Evolutionary conservation across 805 yeast species (phyloP).

Genomic region (Lipomyces starkeyi): DNA sequence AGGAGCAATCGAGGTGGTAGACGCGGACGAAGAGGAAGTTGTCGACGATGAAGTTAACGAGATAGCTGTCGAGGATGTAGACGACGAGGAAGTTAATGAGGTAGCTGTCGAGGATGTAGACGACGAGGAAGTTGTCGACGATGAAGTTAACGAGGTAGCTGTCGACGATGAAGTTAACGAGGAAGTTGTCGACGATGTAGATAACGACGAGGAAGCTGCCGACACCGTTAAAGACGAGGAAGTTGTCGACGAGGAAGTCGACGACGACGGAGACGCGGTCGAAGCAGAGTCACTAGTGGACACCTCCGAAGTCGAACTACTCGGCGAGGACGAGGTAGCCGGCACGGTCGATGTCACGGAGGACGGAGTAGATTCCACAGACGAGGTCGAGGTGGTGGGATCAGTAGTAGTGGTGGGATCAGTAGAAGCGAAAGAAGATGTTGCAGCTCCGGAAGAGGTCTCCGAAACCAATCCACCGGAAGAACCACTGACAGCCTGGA

Average conservation of each 20-base stretch:
- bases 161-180: slow-evolving; percentile 7
- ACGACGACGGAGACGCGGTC: slow-evolving; percentile 28
- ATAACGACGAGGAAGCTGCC: slow-evolving; percentile 16
- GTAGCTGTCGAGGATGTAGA: slow-evolving; percentile 2
- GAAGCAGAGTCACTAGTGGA: slow-evolving; percentile 12
- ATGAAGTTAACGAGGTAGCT: slow-evolving; percentile 13
- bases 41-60: slow-evolving; percentile 5
- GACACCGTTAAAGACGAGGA: too few species aligned
- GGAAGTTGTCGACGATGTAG: slow-evolving; percentile 11
- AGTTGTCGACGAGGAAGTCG: slow-evolving; percentile 17
- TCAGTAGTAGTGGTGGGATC: slow-evolving; percentile 13
- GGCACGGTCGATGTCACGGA: slow-evolving; percentile 12
- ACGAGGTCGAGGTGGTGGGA: slow-evolving; percentile 28
- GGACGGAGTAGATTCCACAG: slow-evolving; percentile 34
- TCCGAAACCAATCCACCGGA: slow-evolving; percentile 56
- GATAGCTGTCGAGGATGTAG: neutral
- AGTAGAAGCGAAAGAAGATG: slow-evolving; percentile 20
- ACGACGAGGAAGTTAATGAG: slow-evolving; percentile 8
- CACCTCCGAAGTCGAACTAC: slow-evolving; percentile 4
- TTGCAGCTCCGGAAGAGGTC: slow-evolving; percentile 29
- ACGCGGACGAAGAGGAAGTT: neutral
- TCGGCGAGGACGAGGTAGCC: slow-evolving; percentile 27
- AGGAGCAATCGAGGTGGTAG: neutral
- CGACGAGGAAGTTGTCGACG: neutral
- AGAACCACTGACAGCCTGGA: slow-evolving; percentile 51